phyloP scores from a whole-genome alignment of 2,329 filamentous ascomycete genomes.

The Neofusicoccum umdonicola region DNA sequence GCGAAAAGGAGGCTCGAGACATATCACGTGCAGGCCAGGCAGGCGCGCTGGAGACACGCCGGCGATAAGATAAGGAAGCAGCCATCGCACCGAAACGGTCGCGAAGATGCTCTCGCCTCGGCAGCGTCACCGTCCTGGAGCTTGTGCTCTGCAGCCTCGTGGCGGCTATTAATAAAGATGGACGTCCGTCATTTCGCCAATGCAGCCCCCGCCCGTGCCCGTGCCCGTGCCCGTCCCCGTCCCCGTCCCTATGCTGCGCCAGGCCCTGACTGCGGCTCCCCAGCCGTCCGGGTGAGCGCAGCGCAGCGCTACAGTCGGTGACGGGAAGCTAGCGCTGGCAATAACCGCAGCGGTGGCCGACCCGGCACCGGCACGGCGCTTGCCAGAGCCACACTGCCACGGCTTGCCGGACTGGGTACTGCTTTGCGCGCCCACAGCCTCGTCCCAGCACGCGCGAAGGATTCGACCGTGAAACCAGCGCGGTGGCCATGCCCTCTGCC shows the following conservation, averaged over 20 bases:
- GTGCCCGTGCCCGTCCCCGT: too few species aligned
- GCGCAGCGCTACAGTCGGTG: not conserved
- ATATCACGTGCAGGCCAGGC: not conserved
- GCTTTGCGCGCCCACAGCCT: not conserved
- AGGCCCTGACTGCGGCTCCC: not conserved
- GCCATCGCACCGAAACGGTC: too few species aligned
- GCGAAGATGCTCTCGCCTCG: too few species aligned
- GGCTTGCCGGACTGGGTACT: not conserved
- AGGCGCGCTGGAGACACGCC: too few species aligned
- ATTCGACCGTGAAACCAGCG: not conserved
- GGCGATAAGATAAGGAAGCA: not conserved
- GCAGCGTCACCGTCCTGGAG: too few species aligned
- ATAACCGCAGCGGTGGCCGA: too few species aligned
- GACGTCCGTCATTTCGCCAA: not conserved
- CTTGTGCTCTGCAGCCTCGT: not conserved
- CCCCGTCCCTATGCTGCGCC: not conserved
- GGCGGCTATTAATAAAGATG: not conserved
- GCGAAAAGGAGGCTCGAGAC: not conserved
- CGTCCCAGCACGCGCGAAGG: not conserved
- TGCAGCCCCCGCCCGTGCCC: not conserved
- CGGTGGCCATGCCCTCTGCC: too few species aligned
- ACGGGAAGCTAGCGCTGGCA: not conserved
- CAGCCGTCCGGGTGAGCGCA: not conserved
- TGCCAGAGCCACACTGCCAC: not conserved
- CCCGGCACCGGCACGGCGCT: not conserved